phyloP scores from a whole-genome alignment of 345 rosid genomes.

The Gossypium arboreum region DNA sequence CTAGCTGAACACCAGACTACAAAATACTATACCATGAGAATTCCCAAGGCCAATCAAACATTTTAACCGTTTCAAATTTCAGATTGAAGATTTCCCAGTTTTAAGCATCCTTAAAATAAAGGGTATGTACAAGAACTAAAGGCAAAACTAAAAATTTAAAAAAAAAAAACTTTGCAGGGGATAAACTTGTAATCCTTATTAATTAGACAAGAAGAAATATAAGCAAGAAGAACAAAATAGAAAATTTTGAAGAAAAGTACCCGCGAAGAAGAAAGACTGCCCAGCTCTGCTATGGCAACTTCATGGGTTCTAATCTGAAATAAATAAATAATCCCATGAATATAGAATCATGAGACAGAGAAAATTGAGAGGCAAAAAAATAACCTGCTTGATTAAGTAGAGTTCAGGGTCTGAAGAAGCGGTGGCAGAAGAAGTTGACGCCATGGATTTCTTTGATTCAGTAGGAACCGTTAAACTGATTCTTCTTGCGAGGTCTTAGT shows the following conservation, averaged over 20 bases:
- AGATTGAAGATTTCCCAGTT: neutral
- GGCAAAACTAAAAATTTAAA: too few relatives aligned
- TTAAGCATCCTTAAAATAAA: neutral
- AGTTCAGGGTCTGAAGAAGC: conserved; percentile 7
- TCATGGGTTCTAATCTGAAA: conserved; percentile 39
- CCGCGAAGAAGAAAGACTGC: conserved; percentile 31
- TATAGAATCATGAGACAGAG: neutral
- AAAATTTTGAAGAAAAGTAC: conserved; percentile 18
- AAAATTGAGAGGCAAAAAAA: neutral
- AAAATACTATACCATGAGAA: neutral
- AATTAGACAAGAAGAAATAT: neutral
- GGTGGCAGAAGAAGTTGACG: conserved; percentile 13
- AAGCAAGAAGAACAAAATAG: neutral
- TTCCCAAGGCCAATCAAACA: neutral
- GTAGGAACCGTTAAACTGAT: neutral
- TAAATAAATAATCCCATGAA: neutral
- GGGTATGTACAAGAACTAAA: neutral
- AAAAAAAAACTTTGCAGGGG: neutral
- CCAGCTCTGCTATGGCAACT: conserved; percentile 48
- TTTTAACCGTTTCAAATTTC: neutral
- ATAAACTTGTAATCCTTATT: neutral
- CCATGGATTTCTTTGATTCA: conserved; percentile 1
- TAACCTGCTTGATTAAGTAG: conserved; percentile 24
- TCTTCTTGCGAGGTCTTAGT: neutral
- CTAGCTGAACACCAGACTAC: neutral